Base-by-base conservation (phyloP, 495 filamentous ascomycete species). In the Annulohypoxylon moriforme region DNA sequence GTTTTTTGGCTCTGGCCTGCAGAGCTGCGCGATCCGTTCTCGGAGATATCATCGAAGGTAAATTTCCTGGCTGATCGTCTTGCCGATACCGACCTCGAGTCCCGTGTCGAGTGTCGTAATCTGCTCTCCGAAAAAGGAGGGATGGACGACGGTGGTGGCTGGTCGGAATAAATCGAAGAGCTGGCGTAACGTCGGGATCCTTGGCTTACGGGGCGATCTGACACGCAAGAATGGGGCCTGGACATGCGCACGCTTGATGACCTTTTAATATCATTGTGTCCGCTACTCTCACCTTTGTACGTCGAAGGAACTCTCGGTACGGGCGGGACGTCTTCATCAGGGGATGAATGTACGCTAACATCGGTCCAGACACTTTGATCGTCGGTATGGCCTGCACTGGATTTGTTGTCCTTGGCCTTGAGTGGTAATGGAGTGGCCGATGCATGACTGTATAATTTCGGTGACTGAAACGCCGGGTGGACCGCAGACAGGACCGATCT, bases 381-480 rank as follows among this genome's bases (percentile, higher is more conserved):
- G 10, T 49, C 46, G 18, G 20, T 3, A 14, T 5, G 47, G 1
- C 11, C 47, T 14, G 34, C 27, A 7, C 24, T 18, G 5, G 62
- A 18, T 5, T 24, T 16, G 20, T 55, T 52, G 22, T 73, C 38
- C 18, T 50, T 60, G 20, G 72, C 3, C 0, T 55, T 24, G 24
- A 77, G 76, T 13, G 71, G 73, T 5, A 31, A n/a, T 8, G 73
- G 76, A 2, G 61, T 11, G 49, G 73, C 73, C 18, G 76, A 77
- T 25, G 14, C 1, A 16, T 70, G 67, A 14, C 60, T 64, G 36
- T 46, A 47, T 8, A 16, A 6, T n/a, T 38, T 16, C 1, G 31
- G 16, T 10, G 64, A 68, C n/a, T 61, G 76, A n/a, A 77, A 77
- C 0, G 76, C 76, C 31, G 76, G 76, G n/a, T 77, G 76, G 0